These are phyloP conservation scores for Agarophyton chilense DNA, from an alignment of 23 red algal genomes.

Conservation along the genomic window DNA sequence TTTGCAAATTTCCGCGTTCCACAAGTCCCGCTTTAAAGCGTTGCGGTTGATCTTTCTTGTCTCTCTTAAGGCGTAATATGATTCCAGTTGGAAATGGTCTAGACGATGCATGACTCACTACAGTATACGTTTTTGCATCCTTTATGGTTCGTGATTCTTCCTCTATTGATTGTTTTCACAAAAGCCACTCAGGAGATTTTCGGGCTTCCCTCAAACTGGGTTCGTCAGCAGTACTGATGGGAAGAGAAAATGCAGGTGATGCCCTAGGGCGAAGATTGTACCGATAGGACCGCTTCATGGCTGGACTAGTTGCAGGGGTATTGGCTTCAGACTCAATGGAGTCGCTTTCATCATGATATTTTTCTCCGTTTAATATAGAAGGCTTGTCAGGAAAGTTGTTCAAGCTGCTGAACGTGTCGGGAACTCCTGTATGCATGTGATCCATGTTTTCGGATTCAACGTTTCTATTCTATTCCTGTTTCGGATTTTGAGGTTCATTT, in stretches of 20 bases:
- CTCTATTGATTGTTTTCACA: constrained; percentile 15
- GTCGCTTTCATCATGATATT: not conserved
- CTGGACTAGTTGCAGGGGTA: too few species aligned
- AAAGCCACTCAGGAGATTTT: not conserved
- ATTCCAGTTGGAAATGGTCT: constrained; percentile 1
- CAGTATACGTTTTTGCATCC: not conserved
- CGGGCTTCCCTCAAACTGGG: constrained; percentile 13
- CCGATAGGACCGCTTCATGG: not conserved
- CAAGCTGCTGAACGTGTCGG: not conserved
- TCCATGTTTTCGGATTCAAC: too few species aligned
- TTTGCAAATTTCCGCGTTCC: constrained; percentile 15
- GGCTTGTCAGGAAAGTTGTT: not conserved
- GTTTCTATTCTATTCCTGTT: too few species aligned
- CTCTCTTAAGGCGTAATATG: constrained; percentile 11
- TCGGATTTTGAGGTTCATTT: too few species aligned
- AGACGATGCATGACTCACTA: not conserved
- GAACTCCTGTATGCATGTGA: not conserved
- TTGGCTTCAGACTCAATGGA: not conserved
- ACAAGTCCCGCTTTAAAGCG: constrained; percentile 16
- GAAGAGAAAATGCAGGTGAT: not conserved
- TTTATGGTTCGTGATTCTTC: constrained; percentile 31
- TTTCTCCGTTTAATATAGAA: not conserved
- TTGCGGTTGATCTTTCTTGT: not conserved
- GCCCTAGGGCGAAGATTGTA: not conserved
- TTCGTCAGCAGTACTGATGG: constrained; percentile 25